A percentile compares a stretch with the other conserved stretches of the same genome.
phyloP scores from a whole-genome alignment of 2,329 filamentous ascomycete genomes.

The Fusarium denticulatum region DNA sequence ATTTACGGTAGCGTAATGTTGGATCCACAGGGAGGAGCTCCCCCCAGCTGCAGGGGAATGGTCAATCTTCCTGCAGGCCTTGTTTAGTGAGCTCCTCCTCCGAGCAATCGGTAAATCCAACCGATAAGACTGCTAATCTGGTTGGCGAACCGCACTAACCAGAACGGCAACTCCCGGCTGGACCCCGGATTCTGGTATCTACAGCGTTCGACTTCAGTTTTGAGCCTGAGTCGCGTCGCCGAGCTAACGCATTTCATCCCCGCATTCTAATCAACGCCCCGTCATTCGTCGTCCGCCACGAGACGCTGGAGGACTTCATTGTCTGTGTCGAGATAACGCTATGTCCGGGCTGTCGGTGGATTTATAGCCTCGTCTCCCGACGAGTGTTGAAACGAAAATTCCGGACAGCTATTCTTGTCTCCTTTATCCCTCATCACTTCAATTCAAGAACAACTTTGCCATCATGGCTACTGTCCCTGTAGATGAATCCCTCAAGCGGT shows the following conservation, averaged over 20 bases:
- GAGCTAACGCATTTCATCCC: not conserved
- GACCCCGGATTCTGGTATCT: conserved; percentile 7
- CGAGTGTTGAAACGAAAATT: not conserved
- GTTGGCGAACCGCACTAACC: not conserved
- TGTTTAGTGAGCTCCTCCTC: conserved; percentile 5
- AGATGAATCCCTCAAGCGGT: conserved; percentile 9
- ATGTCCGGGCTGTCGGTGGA: not conserved
- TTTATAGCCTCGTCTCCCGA: conserved; percentile 5
- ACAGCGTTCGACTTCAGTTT: not conserved
- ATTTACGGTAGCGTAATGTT: not conserved
- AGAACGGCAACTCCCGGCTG: not conserved
- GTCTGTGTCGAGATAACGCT: conserved; percentile 2
- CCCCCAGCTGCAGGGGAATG: not conserved
- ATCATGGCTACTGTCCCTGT: conserved; percentile 3
- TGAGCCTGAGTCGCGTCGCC: not conserved
- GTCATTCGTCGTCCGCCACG: not conserved
- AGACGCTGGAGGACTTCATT: not conserved
- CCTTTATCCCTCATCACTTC: not conserved
- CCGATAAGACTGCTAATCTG: conserved; percentile 4
- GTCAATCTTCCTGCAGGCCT: not conserved
- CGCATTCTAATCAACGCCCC: not conserved
- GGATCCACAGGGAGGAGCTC: conserved; percentile 23
- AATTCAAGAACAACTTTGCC: not conserved
- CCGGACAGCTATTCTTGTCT: not conserved
- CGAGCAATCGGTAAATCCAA: not conserved